phyloP scores from a whole-genome alignment of 345 rosid species.

The Melaleuca quinquenervia region DNA sequence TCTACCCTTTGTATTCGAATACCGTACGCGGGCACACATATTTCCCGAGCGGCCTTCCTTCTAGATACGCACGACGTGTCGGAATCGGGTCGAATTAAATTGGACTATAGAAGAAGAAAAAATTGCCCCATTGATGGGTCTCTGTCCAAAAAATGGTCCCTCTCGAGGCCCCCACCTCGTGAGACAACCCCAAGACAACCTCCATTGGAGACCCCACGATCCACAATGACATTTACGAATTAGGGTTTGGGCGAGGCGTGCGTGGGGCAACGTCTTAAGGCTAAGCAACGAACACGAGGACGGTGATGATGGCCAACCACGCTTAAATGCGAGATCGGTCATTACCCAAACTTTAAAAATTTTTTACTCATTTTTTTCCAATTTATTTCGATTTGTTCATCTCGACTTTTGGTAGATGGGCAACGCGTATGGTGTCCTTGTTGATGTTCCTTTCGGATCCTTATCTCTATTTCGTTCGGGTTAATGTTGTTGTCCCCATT shows the following conservation, averaged over 20 bases:
- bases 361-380: not conserved
- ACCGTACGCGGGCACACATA: not conserved
- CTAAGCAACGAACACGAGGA: not conserved
- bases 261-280: not conserved
- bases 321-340: not conserved
- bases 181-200: constrained; percentile 36
- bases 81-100: not conserved
- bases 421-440: not conserved
- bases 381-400: not conserved
- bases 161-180: not conserved
- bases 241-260: constrained; percentile 3
- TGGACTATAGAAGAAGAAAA: not conserved
- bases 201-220: not conserved
- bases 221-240: not conserved
- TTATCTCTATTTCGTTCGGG: not conserved
- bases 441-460: not conserved
- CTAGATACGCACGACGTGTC: not conserved
- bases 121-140: not conserved
- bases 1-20: not conserved
- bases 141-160: not conserved
- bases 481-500: not conserved
- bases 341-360: not conserved
- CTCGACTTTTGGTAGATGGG: not conserved
- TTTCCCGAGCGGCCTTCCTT: not conserved
- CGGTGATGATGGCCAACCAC: not conserved